Percentiles rank a stretch among this genome's conserved stretches.
These are phyloP conservation scores for Fusarium solani-melongenae DNA, from an alignment of 2,329 filamentous ascomycete species.

Conservation along the genomic window DNA sequence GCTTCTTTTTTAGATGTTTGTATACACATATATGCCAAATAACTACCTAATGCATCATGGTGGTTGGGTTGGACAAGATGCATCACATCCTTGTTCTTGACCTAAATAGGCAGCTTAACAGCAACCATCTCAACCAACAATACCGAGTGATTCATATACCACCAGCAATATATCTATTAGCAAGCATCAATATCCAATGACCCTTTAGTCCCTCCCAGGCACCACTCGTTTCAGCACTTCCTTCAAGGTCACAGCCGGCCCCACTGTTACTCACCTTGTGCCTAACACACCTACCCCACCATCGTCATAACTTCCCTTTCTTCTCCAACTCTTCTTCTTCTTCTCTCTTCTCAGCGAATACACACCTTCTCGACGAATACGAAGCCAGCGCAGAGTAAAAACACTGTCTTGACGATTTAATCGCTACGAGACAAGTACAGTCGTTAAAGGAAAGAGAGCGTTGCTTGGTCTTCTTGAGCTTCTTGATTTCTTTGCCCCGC, in stretches of 20 bases:
- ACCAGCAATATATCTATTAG: background rate
- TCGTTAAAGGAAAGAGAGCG: background rate
- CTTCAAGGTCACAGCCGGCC: background rate
- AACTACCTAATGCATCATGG: background rate
- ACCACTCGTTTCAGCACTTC: background rate
- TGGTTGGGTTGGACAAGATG: background rate
- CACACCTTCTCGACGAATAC: background rate
- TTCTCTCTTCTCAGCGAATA: background rate
- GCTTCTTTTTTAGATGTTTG: background rate
- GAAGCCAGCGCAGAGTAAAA: background rate
- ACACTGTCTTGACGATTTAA: background rate
- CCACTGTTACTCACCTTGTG: background rate
- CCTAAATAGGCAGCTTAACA: background rate
- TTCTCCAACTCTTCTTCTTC: conserved; percentile 8
- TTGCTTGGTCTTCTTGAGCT: background rate
- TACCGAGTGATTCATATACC: background rate
- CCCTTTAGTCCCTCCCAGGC: background rate
- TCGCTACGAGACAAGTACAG: background rate
- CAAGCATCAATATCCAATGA: background rate
- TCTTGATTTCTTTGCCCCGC: background rate
- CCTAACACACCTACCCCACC: conserved; percentile 21
- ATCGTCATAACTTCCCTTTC: conserved; percentile 31
- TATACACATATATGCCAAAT: background rate
- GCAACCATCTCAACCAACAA: background rate
- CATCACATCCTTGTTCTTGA: background rate